Evolutionary conservation across 306 rosid species (phyloP), one percentile per base, ranked within the genome.

Genomic region (Quercus berberidifolia): DNA sequence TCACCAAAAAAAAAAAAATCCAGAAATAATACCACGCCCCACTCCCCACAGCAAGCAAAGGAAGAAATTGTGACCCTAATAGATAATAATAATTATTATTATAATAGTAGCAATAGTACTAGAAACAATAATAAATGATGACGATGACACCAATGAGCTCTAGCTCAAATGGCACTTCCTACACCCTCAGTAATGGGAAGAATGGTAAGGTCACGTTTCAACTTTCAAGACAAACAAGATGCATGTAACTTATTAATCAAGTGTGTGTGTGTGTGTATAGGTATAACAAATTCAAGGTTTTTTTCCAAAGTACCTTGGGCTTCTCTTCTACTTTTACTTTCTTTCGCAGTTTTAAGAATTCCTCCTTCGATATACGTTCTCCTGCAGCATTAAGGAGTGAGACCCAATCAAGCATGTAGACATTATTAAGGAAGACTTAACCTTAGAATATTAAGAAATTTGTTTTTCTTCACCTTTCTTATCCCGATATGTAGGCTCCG

Each of bases 281-380:
- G 25, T 46, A 67, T 33, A 23, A 33, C 26, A 67, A 4, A 31
- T 67, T 67, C 35, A 67, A 33, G 51, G 72, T 67, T 35, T 0
- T 19, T 31, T 51, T 52, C 55, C 33, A 58, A 82, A 78, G 74
- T 87, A 93, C 99, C 96, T 92, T 92, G 10, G 99, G 93, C 80
- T 95, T 95, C 82, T 95, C 98, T 78, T 83, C 89, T 49, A 82
- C 88, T 87, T 91, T 95, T 80, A 83, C 88, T 88, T 91, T 95
- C 79, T 86, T 85, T 70, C 80, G 83, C 64, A 92, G 88, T 82
- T 95, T 95, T 76, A 90, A 19, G 83, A 81, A 89, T 77, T 90
- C 98, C 78, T 92, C 99, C 80, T 91, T 88, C 3, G 89, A 80
- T 74, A 89, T 84, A 31, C 96, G 89, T 74, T 84, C 87, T 57